Evolutionary conservation across 2,329 filamentous ascomycete genomes (phyloP).

Genomic region (Leptosphaerulina australis): DNA sequence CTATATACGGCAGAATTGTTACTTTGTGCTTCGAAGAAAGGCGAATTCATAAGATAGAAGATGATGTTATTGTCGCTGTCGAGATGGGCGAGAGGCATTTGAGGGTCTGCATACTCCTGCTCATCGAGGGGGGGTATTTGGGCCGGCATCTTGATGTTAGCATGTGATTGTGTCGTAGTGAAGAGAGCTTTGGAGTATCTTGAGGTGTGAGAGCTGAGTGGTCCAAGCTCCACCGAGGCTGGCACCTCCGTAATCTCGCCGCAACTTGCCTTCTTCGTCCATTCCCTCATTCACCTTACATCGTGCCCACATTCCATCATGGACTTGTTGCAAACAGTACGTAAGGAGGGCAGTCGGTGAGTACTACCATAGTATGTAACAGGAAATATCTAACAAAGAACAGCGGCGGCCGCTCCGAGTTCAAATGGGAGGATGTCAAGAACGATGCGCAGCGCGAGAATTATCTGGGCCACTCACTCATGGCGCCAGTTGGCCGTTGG

Average conservation of each 20-base stretch:
- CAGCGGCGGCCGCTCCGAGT: conserved; percentile 85
- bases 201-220: conserved; percentile 8
- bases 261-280: conserved; percentile 23
- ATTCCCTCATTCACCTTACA: conserved; percentile 16
- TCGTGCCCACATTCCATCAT: conserved; percentile 62
- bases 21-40: conserved; percentile 66
- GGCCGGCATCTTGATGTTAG: conserved; percentile 32
- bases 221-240: conserved; percentile 16
- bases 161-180: conserved; percentile 1
- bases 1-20: conserved; percentile 63
- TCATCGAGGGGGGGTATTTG: conserved; percentile 42
- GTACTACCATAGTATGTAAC: conserved; percentile 6
- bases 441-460: conserved; percentile 86
- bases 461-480: conserved; percentile 87
- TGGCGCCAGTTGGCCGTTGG: conserved; percentile 92
- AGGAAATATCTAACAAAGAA: background rate
- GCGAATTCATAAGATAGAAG: conserved; percentile 66
- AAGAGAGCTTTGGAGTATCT: conserved; percentile 3
- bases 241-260: conserved; percentile 34
- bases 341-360: conserved; percentile 82
- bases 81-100: conserved; percentile 31
- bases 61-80: conserved; percentile 53
- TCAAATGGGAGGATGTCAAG: conserved; percentile 95
- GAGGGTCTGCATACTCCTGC: conserved; percentile 37
- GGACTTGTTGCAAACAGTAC: conserved; percentile 92